phyloP scores from a whole-genome alignment of 2,329 filamentous ascomycete genomes.

The Alternaria gansuensis region DNA sequence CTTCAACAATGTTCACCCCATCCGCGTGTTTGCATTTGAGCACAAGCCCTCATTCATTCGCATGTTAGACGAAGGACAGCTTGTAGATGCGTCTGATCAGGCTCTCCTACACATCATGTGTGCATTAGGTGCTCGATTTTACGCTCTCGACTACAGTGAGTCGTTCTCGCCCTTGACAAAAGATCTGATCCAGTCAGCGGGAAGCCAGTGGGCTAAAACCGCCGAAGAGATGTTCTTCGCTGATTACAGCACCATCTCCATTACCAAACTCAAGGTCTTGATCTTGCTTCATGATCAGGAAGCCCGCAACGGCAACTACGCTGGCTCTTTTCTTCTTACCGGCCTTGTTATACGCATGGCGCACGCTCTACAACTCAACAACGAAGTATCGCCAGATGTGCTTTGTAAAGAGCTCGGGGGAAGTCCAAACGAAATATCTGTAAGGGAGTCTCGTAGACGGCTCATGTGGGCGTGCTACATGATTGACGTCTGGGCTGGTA shows the following conservation, averaged over 20 bases:
- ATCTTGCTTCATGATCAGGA: conserved; percentile 47
- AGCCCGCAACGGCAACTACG: conserved; percentile 45
- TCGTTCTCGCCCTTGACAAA: conserved; percentile 38
- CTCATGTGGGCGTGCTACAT: conserved; percentile 50
- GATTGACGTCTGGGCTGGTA: conserved; percentile 49
- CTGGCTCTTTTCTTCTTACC: conserved; percentile 45
- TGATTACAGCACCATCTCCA: conserved; percentile 47
- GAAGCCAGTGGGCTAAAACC: conserved; percentile 47
- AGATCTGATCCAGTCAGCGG: conserved; percentile 44
- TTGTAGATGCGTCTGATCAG: conserved; percentile 41
- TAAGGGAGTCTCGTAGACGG: conserved; percentile 42
- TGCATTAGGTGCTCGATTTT: conserved; percentile 43
- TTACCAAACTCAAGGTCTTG: conserved; percentile 44
- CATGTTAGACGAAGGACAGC: conserved; percentile 45
- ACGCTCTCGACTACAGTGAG: conserved; percentile 45
- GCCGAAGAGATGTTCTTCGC: conserved; percentile 48
- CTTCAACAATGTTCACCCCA: conserved; percentile 45
- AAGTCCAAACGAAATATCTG: conserved; percentile 42
- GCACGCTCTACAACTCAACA: conserved; percentile 46
- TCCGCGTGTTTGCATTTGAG: conserved; percentile 43
- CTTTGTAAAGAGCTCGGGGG: conserved; percentile 39
- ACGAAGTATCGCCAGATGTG: conserved; percentile 41
- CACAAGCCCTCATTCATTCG: conserved; percentile 48
- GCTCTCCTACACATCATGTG: conserved; percentile 48
- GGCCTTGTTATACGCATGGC: conserved; percentile 47